A percentile compares a stretch with the other conserved stretches of the same genome.
These are phyloP conservation scores for Syncephalastrum racemosum DNA, from an alignment of 371 early-diverging fungal genomes.

Conservation along the genomic window DNA sequence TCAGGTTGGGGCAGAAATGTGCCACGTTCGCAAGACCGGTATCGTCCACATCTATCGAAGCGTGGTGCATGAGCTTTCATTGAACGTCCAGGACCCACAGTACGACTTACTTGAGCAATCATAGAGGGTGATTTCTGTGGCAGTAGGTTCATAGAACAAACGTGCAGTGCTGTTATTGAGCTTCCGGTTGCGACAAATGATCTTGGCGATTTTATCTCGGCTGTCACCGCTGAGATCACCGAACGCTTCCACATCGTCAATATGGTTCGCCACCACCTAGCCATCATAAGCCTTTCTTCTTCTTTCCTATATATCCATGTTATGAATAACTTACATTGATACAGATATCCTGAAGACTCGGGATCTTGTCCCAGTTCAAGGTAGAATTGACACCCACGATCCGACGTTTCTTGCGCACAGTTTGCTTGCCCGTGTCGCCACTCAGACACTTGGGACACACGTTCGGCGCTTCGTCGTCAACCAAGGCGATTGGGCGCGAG, in stretches of 20 bases:
- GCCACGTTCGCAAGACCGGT: slow-evolving; percentile 59
- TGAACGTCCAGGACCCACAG: background rate
- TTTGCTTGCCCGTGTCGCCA: slow-evolving; percentile 28
- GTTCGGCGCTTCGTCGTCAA: slow-evolving; percentile 21
- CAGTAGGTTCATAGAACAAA: slow-evolving; percentile 71
- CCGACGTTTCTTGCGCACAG: slow-evolving; percentile 9
- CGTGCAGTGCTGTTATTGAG: slow-evolving; percentile 63
- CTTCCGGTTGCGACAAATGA: slow-evolving; percentile 76
- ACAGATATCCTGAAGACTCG: slow-evolving; percentile 64
- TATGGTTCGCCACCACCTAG: slow-evolving; percentile 65
- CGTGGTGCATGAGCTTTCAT: background rate
- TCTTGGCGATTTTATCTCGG: slow-evolving; percentile 73
- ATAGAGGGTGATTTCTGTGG: slow-evolving; percentile 61
- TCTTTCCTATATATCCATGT: background rate
- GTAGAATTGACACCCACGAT: slow-evolving; percentile 20
- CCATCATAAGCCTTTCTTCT: background rate
- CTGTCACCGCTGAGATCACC: slow-evolving; percentile 73
- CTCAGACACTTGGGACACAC: slow-evolving; percentile 55
- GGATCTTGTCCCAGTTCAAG: slow-evolving; percentile 27
- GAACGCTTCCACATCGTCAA: slow-evolving; percentile 80
- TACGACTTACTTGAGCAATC: slow-evolving; percentile 79
- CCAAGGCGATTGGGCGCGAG: slow-evolving; percentile 31
- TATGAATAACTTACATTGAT: slow-evolving; percentile 47
- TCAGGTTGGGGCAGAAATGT: slow-evolving; percentile 61
- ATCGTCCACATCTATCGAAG: slow-evolving; percentile 51